Conservation (phyloP, 2,329 filamentous ascomycete genomes). For the Phaeosphaeria sp. region DNA sequence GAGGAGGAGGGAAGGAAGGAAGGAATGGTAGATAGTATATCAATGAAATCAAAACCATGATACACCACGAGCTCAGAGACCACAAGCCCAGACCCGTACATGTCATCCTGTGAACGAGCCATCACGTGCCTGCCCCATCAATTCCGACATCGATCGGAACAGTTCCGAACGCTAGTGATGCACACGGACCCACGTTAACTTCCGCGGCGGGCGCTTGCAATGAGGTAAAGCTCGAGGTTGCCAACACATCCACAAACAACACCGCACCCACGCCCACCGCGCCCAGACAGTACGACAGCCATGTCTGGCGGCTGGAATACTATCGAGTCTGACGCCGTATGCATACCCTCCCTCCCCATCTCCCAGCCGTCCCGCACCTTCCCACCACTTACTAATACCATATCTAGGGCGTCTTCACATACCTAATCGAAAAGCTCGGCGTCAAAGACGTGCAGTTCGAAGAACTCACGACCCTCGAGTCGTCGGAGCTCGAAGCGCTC, state of each 20-base stretch:
- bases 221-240: slow-evolving; percentile 11
- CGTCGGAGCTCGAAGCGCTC: slow-evolving; percentile 72
- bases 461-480: slow-evolving; percentile 88
- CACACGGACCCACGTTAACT: slow-evolving; percentile 20
- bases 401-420: slow-evolving; percentile 89
- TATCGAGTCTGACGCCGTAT: slow-evolving; percentile 73
- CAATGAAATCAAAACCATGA: no score
- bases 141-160: slow-evolving; percentile 15
- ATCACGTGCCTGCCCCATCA: not conserved
- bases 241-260: slow-evolving; percentile 13
- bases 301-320: slow-evolving; percentile 32
- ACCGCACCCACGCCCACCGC: not conserved
- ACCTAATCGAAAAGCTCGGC: slow-evolving; percentile 89
- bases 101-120: no score
- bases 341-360: slow-evolving; percentile 37
- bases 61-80: no score
- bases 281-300: slow-evolving; percentile 1
- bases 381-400: slow-evolving; percentile 13
- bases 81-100: no score
- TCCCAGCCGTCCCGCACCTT: not conserved
- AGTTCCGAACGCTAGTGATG: slow-evolving; percentile 15
- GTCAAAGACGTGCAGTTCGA: slow-evolving; percentile 96
- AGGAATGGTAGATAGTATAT: not conserved
- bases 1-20: not conserved
- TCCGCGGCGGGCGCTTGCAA: slow-evolving; percentile 24